Evolutionary conservation across 208 protist genomes (phyloP), one percentile per base, ranked within the genome.

Genomic region (Trypanosoma lewisi): DNA sequence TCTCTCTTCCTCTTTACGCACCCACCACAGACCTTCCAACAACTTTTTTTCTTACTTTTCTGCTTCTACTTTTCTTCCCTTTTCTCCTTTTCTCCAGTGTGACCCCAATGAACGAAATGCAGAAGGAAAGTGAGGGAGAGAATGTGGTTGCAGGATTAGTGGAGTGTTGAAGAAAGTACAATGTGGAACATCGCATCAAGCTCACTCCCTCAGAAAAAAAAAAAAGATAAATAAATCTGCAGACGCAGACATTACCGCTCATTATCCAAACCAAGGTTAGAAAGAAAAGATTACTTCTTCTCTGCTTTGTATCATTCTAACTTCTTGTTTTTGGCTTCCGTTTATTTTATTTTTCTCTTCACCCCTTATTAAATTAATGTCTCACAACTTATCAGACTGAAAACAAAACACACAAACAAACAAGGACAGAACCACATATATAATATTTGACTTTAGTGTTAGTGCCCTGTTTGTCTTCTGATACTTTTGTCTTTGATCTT

Each of bases 321-420:
- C 4, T 11, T 39, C 11, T 39, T 39, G 4, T 39, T 39, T 39
- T 39, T 48, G 36, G 14, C n/a, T 25, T 48, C 6, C n/a, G 5
- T 48, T 25, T 48, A 21, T n/a, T 6, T 48, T 25, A 5, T 25
- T 48, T n/a, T 25, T 48, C 11, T 6, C 42, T 25, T 16, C 45
- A 50, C n/a, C 3, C 45, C 5, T 21, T 2, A 27, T 30, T 50
- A 27, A 9, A 5, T 28, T 50, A 3, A 30, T 14, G 5, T 14
- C n/a, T 33, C 19, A 16, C 31, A 67, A 19, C 42, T 45, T 34
- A 67, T 30, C 53, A 31, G n/a, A 52, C 17, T 16, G 44, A 63
- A 63, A 58, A 33, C 19, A 58, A 65, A 48, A 48, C 58, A 33
- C 58, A 59, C 27, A 41, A 72, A 21, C 50, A 31, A 59, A 57